phyloP scores from a whole-genome alignment of 2,329 filamentous ascomycete species.

The Trichoderma koningiopsis region DNA sequence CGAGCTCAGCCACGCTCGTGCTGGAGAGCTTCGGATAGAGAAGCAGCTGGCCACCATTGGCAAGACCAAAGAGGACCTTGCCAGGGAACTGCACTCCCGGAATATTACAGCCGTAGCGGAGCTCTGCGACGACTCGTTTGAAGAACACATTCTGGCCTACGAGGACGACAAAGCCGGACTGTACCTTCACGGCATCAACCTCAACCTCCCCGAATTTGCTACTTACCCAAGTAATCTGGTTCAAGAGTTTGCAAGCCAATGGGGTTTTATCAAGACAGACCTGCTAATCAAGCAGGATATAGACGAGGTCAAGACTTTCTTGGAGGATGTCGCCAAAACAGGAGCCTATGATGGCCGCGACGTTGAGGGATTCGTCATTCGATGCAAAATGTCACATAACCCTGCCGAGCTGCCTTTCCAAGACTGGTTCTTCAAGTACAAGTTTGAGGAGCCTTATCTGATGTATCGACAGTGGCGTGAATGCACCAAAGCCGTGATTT shows the following conservation, averaged over 20 bases:
- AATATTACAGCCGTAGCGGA: slow-evolving; percentile 96
- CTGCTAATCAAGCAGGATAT: slow-evolving; percentile 77
- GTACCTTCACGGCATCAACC: slow-evolving; percentile 94
- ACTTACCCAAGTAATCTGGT: slow-evolving; percentile 85
- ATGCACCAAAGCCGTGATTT: slow-evolving; percentile 87
- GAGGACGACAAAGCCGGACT: slow-evolving; percentile 79
- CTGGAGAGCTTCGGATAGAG: slow-evolving; percentile 80
- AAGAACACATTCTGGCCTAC: slow-evolving; percentile 95
- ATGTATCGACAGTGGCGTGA: slow-evolving; percentile 99
- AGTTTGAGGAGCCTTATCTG: slow-evolving; percentile 97
- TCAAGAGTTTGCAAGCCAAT: slow-evolving; percentile 83
- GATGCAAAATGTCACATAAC: slow-evolving; percentile 71
- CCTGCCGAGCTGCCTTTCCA: slow-evolving; percentile 58
- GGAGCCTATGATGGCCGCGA: slow-evolving; percentile 89
- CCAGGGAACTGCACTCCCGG: slow-evolving; percentile 70
- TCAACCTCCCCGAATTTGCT: slow-evolving; percentile 88
- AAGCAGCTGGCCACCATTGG: slow-evolving; percentile 76
- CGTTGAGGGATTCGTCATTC: slow-evolving; percentile 94
- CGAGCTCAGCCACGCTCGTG: slow-evolving; percentile 77
- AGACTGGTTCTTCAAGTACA: slow-evolving; percentile 99
- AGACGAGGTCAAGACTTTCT: slow-evolving; percentile 72
- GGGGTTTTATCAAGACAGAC: slow-evolving; percentile 91
- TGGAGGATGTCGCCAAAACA: slow-evolving; percentile 83
- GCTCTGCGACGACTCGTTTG: slow-evolving; percentile 92
- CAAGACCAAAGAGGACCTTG: slow-evolving; percentile 77